Percentiles rank a stretch among this genome's conserved stretches.
These are phyloP conservation scores for Rhizoclosmatium globosum DNA, from an alignment of 192 early-diverging fungal species.

Conservation along the genomic window DNA sequence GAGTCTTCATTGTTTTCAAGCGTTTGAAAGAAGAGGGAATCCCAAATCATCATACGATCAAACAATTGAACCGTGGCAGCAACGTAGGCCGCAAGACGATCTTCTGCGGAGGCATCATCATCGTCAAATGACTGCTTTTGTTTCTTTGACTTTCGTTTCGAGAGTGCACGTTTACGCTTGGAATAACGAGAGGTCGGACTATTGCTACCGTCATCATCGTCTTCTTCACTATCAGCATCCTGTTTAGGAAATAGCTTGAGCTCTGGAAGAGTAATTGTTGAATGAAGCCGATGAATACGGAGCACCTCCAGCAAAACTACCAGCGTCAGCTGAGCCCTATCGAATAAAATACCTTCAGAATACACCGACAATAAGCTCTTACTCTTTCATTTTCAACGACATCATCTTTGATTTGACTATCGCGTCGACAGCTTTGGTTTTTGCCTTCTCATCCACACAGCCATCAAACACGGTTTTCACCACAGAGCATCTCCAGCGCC, in stretches of 20 bases:
- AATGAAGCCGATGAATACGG: not conserved
- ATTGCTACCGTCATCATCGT: not conserved
- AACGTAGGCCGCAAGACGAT: not conserved
- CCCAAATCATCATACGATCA: slow-evolving; percentile 33
- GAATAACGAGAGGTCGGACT: not conserved
- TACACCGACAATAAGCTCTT: not conserved
- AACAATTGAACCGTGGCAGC: slow-evolving; percentile 5
- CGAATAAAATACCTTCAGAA: not conserved
- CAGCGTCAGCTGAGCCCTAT: slow-evolving; percentile 8
- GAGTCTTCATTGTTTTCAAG: slow-evolving; percentile 7
- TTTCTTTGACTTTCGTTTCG: not conserved
- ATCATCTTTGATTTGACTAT: not conserved
- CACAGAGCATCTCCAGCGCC: not conserved
- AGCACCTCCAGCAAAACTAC: slow-evolving; percentile 16
- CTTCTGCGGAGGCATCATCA: not conserved
- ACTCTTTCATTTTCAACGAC: slow-evolving; percentile 18
- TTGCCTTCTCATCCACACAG: not conserved
- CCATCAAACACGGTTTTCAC: not conserved
- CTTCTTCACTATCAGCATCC: not conserved
- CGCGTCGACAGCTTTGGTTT: not conserved
- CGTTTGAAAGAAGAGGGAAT: not conserved
- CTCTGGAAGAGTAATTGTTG: not conserved
- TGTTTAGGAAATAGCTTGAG: not conserved
- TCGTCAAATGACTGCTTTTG: not conserved
- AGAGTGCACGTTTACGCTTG: not conserved